A percentile compares a stretch with the other conserved stretches of the same genome.
Evolutionary conservation across 73 alveolate species (phyloP).

Genomic region (Tetrahymena thermophila): DNA sequence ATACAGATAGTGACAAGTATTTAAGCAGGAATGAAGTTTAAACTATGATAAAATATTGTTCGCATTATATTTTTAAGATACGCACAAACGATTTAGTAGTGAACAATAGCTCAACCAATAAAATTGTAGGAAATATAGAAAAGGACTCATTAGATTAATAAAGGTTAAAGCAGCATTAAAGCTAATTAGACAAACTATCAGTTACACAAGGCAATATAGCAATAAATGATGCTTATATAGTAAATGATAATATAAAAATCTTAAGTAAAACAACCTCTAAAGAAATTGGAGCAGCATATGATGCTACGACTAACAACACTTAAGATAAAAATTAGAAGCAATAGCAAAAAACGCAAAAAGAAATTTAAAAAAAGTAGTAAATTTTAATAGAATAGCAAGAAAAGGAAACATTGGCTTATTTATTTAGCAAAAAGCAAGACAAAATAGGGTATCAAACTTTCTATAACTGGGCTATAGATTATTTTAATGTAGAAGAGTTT

Average conservation of each 20-base stretch:
- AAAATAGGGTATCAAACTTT: background rate
- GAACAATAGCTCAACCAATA: background rate
- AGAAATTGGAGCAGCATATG: background rate
- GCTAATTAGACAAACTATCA: background rate
- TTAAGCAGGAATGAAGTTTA: background rate
- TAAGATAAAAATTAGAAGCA: background rate
- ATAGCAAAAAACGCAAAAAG: background rate
- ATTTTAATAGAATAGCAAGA: background rate
- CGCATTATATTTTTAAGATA: background rate
- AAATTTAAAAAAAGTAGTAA: background rate
- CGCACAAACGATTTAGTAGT: background rate
- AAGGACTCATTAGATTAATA: background rate
- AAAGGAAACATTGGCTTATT: background rate
- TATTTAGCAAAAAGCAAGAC: background rate
- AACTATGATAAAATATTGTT: background rate
- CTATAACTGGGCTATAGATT: background rate
- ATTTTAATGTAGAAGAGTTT: background rate
- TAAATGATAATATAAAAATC: background rate
- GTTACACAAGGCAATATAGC: background rate
- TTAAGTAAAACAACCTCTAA: background rate
- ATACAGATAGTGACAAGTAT: background rate
- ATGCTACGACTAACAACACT: background rate
- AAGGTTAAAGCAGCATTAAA: background rate
- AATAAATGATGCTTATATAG: background rate
- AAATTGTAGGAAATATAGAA: background rate